phyloP scores from a whole-genome alignment of 495 filamentous ascomycete species.

The Neurospora cerealis region DNA sequence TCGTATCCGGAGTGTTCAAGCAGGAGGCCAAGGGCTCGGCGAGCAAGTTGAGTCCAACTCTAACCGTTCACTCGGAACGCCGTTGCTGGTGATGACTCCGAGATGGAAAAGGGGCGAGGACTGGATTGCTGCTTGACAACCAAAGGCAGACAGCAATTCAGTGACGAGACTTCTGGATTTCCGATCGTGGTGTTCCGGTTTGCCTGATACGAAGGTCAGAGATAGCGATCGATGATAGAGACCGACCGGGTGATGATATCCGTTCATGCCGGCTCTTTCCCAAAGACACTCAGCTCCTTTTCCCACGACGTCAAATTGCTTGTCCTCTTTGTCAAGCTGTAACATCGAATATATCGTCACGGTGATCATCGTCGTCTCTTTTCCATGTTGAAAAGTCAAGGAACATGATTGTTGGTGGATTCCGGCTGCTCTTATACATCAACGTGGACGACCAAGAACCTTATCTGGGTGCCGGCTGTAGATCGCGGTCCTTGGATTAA shows the following conservation, averaged over 20 bases:
- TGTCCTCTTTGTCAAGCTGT: neutral
- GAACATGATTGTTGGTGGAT: neutral
- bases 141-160: neutral
- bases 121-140: neutral
- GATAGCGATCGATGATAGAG: neutral
- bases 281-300: neutral
- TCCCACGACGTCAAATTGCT: neutral
- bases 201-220: neutral
- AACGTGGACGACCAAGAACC: neutral
- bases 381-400: neutral
- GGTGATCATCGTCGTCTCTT: neutral
- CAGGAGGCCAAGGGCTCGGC: neutral
- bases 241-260: neutral
- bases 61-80: neutral
- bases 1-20: neutral
- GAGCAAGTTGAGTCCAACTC: neutral
- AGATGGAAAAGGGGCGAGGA: neutral
- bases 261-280: neutral
- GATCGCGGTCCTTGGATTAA: neutral
- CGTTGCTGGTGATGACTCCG: neutral
- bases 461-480: neutral
- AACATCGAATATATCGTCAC: neutral
- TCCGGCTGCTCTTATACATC: neutral
- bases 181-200: neutral
- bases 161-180: neutral